Evolutionary conservation across 176 grass and related monocot genomes (phyloP).

Genomic region (Chloris gayana): DNA sequence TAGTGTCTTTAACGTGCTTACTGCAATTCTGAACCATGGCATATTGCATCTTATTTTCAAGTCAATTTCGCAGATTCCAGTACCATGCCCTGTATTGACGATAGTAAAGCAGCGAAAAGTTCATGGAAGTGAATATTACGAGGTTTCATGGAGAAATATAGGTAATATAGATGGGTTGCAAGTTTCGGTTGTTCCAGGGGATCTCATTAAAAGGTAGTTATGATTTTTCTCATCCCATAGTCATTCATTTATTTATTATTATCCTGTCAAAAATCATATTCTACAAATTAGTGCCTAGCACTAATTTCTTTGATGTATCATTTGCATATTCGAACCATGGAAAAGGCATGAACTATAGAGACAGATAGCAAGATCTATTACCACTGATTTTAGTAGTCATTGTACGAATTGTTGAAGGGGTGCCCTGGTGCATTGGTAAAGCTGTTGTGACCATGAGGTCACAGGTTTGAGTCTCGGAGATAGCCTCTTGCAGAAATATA

Average conservation of each 20-base stretch:
- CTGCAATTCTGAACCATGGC: slow-evolving; percentile 6
- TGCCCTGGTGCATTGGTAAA: no score
- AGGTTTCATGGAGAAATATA: slow-evolving; percentile 79
- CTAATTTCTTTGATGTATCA: not conserved
- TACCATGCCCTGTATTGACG: slow-evolving; percentile 73
- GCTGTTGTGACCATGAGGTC: no score
- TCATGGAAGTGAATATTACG: slow-evolving; percentile 72
- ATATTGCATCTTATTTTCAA: slow-evolving; percentile 18
- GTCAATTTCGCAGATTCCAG: slow-evolving; percentile 64
- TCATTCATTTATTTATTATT: not conserved
- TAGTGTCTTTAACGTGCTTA: slow-evolving; percentile 32
- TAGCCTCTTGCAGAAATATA: no score
- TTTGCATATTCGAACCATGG: not conserved
- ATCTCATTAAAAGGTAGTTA: slow-evolving; percentile 74
- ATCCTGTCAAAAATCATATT: not conserved
- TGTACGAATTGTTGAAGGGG: not conserved
- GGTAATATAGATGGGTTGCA: slow-evolving; percentile 64
- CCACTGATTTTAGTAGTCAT: not conserved
- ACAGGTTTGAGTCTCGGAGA: no score
- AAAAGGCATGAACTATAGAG: not conserved
- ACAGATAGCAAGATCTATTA: not conserved
- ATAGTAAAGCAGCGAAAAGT: slow-evolving; percentile 81
- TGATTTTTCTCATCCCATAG: slow-evolving; percentile 26
- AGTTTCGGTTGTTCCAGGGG: slow-evolving; percentile 68
- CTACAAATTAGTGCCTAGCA: not conserved